Evolutionary conservation across 1,139 yeast genomes (phyloP).

Genomic region (Hansenula lynferdii): DNA sequence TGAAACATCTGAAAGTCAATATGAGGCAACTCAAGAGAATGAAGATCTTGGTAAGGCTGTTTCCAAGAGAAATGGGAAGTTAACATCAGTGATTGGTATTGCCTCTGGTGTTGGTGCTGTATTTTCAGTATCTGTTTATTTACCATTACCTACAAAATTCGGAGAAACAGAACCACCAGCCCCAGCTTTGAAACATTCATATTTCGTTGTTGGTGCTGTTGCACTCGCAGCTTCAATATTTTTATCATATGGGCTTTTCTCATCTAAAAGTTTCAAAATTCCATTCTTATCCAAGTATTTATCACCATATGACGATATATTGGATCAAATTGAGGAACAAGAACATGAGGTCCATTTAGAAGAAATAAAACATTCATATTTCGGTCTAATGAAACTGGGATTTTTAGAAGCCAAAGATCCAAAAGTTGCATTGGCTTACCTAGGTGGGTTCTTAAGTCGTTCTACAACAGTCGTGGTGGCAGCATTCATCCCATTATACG

Average conservation of each 20-base stretch:
- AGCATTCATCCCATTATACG: conserved; percentile 59
- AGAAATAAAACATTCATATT: conserved; percentile 25
- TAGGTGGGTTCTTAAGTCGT: conserved; percentile 64
- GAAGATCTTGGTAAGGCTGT: conserved; percentile 60
- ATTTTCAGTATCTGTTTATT: conserved; percentile 44
- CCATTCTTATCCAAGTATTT: conserved; percentile 16
- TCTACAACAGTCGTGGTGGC: conserved; percentile 58
- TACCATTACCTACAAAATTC: conserved; percentile 33
- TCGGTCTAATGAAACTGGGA: conserved; percentile 41
- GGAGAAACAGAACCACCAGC: conserved; percentile 41
- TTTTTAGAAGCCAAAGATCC: conserved; percentile 33
- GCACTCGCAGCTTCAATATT: conserved; percentile 36
- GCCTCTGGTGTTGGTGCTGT: conserved; percentile 68
- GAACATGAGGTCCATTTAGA: conserved; percentile 16
- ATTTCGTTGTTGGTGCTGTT: conserved; percentile 40
- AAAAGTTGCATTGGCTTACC: conserved; percentile 44
- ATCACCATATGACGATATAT: conserved; percentile 21
- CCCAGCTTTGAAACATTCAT: conserved; percentile 42
- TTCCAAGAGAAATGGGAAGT: conserved; percentile 41
- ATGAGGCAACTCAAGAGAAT: conserved; percentile 3
- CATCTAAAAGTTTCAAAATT: conserved; percentile 31
- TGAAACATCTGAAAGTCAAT: conserved; percentile 6
- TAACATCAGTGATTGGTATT: conserved; percentile 58
- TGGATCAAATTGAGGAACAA: conserved; percentile 20
- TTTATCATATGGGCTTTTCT: conserved; percentile 42